These are phyloP conservation scores for Quercus bicolor DNA, from an alignment of 306 rosid genomes.

Conservation along the genomic window DNA sequence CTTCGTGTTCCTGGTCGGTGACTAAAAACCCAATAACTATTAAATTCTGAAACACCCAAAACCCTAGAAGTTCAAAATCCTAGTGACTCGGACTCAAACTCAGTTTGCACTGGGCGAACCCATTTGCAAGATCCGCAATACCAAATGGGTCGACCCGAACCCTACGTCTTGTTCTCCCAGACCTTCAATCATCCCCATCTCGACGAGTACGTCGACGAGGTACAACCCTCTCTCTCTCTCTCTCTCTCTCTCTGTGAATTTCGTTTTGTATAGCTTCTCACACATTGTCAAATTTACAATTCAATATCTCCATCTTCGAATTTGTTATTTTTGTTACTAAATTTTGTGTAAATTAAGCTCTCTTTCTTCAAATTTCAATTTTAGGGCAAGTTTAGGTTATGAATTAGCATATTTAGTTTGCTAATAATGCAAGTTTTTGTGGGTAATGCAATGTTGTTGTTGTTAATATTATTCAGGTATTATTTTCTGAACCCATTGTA, in stretches of 20 bases:
- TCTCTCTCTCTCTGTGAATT: background rate
- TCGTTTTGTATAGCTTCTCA: background rate
- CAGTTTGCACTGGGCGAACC: conserved; percentile 25
- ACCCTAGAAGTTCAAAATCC: conserved; percentile 35
- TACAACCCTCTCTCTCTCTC: conserved; percentile 3
- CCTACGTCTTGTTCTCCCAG: conserved; percentile 81
- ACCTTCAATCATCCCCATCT: conserved; percentile 87
- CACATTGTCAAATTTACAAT: background rate
- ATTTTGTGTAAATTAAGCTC: background rate
- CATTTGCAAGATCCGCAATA: conserved; percentile 6
- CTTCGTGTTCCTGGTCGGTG: conserved; percentile 1
- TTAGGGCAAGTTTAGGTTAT: too few relatives aligned
- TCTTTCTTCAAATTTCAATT: too few relatives aligned
- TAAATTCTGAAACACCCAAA: conserved; percentile 1
- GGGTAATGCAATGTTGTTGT: background rate
- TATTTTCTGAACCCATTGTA: conserved; percentile 80
- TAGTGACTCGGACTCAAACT: background rate
- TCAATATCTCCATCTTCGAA: background rate
- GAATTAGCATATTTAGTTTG: too few relatives aligned
- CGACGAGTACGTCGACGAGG: conserved; percentile 99
- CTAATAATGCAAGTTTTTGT: background rate
- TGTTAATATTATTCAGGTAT: conserved; percentile 44
- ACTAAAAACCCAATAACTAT: background rate
- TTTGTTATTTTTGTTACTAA: background rate
- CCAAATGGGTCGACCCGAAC: conserved; percentile 91